Evolutionary conservation across 352 stramenopile species (phyloP), one percentile per base, ranked within the genome.

Genomic region (Chrysophaeum taylorii): DNA sequence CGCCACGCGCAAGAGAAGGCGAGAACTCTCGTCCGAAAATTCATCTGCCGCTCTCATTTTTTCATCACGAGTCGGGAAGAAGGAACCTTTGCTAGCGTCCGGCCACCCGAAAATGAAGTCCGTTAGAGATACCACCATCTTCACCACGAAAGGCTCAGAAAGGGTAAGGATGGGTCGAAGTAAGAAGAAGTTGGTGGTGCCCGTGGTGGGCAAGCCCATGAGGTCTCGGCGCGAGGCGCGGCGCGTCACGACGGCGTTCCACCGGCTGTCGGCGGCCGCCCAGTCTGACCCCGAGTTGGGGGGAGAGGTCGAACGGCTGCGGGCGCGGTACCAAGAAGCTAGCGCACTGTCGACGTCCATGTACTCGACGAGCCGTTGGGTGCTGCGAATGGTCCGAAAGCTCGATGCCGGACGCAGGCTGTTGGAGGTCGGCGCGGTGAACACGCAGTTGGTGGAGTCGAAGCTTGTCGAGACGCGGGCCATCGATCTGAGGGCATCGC

Each of bases 291-390:
- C 75, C 4, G 79, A 84, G 50, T 78, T 93, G 36, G 83, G 89
- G n/a, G 68, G 79, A 31, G 77, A 88, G 70, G 70, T 97, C 43
- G 78, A 88, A 31, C 81, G 85, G 4, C 85, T 96, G 39, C 92
- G 92, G 29, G 91, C 90, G 0, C 83, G 88, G 36, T 98, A 98
- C 75, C 93, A 98, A 77, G 86, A 91, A 70, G 93, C 93, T 29
- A 94, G 86, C 73, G 93, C 96, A 72, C 77, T 97, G 42, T 96
- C 83, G 68, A 97, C 93, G 37, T 90, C 83, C 63, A 90, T 96
- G 76, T 89, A 96, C 83, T 90, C 87, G 23, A 98, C 93, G 12
- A 95, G 85, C 70, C 95, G 95, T 78, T 98, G 92, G 92, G 89
- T 97, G 57, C 85, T 96, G 62, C 86, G 89, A 68, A 73, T 93